Evolutionary conservation across 2,329 filamentous ascomycete genomes (phyloP).

Genomic region (Trichoderma endophyticum): DNA sequence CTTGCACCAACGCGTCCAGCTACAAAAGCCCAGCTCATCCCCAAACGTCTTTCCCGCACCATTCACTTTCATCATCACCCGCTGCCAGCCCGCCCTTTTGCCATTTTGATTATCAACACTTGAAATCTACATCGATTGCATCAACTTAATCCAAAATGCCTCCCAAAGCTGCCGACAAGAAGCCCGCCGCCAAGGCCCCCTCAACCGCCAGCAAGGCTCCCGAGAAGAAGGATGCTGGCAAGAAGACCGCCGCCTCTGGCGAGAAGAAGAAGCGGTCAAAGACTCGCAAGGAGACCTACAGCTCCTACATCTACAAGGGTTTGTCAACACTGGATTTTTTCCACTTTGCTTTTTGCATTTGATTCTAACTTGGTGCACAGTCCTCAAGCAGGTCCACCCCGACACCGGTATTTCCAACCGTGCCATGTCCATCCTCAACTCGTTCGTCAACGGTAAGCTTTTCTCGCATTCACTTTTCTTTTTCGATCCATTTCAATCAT

Average conservation of each 20-base stretch:
- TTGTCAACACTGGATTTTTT: conserved; percentile 26
- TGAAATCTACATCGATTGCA: conserved; percentile 18
- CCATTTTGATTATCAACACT: conserved; percentile 23
- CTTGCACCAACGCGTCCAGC: conserved; percentile 51
- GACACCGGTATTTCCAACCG: conserved; percentile 99
- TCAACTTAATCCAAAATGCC: conserved; percentile 67
- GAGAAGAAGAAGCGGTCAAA: conserved; percentile 99
- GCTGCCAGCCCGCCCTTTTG: conserved; percentile 28
- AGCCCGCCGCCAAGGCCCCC: conserved; percentile 96
- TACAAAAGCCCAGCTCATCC: conserved; percentile 58
- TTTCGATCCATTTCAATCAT: not conserved
- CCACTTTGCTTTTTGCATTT: not conserved
- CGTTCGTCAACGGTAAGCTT: conserved; percentile 90
- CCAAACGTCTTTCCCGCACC: conserved; percentile 46
- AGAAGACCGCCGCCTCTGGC: conserved; percentile 95
- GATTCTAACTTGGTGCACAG: conserved; percentile 45
- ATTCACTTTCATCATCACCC: conserved; percentile 43
- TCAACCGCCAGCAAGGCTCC: conserved; percentile 65
- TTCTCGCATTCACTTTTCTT: not conserved
- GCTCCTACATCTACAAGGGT: conserved; percentile 99
- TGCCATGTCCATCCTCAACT: conserved; percentile 99
- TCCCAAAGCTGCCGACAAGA: conserved; percentile 98
- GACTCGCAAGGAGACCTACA: conserved; percentile 99
- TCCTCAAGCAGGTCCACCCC: conserved; percentile 99
- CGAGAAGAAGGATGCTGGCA: conserved; percentile 99